phyloP scores from a whole-genome alignment of 768 basidiomycete species.

The Phaeotremella skinneri region DNA sequence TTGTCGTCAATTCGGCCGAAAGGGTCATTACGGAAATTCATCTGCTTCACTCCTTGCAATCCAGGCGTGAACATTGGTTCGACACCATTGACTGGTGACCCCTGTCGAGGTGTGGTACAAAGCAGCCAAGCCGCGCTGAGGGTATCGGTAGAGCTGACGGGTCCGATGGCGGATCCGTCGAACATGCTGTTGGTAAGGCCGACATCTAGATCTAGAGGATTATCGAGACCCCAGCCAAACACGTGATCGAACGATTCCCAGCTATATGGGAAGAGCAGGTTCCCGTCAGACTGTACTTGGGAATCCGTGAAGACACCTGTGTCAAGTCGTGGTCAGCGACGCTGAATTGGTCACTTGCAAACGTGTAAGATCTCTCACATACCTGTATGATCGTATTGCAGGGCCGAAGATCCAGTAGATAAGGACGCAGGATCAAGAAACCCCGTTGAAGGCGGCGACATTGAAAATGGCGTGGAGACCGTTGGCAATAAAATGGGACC shows the following conservation, averaged over 20 bases:
- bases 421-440: constrained; percentile 5
- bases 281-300: neutral
- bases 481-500: neutral
- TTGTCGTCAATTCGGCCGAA: constrained; percentile 37
- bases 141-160: constrained; percentile 36
- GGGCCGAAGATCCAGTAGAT: neutral
- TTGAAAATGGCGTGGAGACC: neutral
- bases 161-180: constrained; percentile 27
- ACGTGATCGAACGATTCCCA: constrained; percentile 39
- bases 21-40: constrained; percentile 13
- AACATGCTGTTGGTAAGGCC: constrained; percentile 33
- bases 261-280: constrained; percentile 24
- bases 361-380: neutral
- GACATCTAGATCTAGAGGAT: constrained; percentile 35
- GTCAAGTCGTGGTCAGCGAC: neutral
- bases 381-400: neutral
- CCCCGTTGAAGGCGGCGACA: neutral
- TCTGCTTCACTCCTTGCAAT: neutral
- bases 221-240: constrained; percentile 42
- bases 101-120: constrained; percentile 29
- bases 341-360: neutral
- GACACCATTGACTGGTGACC: constrained; percentile 27
- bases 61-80: constrained; percentile 11
- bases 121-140: constrained; percentile 41
- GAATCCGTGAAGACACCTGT: neutral